Base-by-base conservation (phyloP, 1,139 yeast genomes). In the Candida sp. region DNA sequence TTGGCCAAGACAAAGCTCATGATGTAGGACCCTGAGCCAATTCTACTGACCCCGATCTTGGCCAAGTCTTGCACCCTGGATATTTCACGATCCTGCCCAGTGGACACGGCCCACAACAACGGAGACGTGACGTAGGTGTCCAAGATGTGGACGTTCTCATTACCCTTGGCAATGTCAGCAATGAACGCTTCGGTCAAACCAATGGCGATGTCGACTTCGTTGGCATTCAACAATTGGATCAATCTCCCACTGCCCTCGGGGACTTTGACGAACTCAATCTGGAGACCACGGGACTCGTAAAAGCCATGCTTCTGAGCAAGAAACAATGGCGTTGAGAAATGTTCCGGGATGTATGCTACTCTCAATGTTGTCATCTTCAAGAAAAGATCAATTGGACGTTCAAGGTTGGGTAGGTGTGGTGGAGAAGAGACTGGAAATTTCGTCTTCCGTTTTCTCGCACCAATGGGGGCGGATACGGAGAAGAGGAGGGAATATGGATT, bases 101-200 rank as follows among this genome's bases (percentile, higher is more conserved):
- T 86, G 54, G 93, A 86, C 46, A 92, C 85, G 1, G 97, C 90
- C 98, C 98, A 92, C 60, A 90, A 86, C 51, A 92, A 77, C 1
- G 97, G 97, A 3, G 96, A 86, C 57, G 86, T 76, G 23, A 92
- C 98, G 65, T 90, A 92, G 1, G 96, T 88, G 23, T 92, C 97
- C 7, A 86, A 78, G 12, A 91, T 75, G 58, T 85, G 83, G 67
- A 87, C 90, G 53, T 77, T 70, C 8, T 67, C 68, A 54, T 84
- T 81, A 0, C 92, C 93, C 57, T 88, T 86, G 43, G 88, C 88
- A 48, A 89, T 75, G 32, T 94, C 96, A 35, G 96, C 84, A 6
- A 92, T 84, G 67, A 91, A 92, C 0, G 96, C 97, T 66, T 92
- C 98, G 2, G 98, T 92, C 52, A 92, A 78, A 0, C 98, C 98